phyloP scores from a whole-genome alignment of 2,329 filamentous ascomycete species.

The Fusarium mexicanum region DNA sequence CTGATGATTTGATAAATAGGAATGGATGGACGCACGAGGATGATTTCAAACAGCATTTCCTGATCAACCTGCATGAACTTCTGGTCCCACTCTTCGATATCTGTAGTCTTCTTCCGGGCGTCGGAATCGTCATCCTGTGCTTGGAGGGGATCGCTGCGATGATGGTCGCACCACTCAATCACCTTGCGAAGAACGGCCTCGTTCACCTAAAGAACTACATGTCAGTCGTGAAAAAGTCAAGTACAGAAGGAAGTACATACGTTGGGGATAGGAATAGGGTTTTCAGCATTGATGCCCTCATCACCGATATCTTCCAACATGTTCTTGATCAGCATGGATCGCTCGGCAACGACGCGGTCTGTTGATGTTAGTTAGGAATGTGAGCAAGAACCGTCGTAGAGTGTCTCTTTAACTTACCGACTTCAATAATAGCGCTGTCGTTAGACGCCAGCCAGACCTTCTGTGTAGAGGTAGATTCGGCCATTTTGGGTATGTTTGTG shows the following conservation, averaged over 20 bases:
- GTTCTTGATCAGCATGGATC: constrained; percentile 97
- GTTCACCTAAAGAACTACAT: constrained; percentile 71
- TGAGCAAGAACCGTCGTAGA: constrained; percentile 8
- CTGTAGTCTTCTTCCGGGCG: constrained; percentile 96
- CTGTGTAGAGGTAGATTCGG: constrained; percentile 46
- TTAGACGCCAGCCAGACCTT: constrained; percentile 64
- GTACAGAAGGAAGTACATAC: constrained; percentile 54
- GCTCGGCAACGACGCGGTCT: constrained; percentile 88
- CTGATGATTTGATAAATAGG: background rate
- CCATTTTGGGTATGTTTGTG: constrained; percentile 46
- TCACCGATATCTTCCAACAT: constrained; percentile 94
- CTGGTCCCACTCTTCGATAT: constrained; percentile 99
- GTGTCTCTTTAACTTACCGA: constrained; percentile 52
- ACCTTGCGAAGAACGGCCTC: constrained; percentile 95
- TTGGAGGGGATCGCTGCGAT: constrained; percentile 87
- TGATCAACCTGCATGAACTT: constrained; percentile 99
- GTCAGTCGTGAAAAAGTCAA: constrained; percentile 21
- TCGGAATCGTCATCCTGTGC: constrained; percentile 90
- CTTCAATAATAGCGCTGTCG: constrained; percentile 58
- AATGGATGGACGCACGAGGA: constrained; percentile 72
- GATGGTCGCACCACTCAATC: constrained; percentile 97
- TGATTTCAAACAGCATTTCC: constrained; percentile 99
- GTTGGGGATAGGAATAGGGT: constrained; percentile 89
- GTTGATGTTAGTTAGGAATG: constrained; percentile 27
- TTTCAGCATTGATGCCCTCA: constrained; percentile 58